Conservation (phyloP, 73 alveolate genomes). For the Uronychia binucleata region DNA sequence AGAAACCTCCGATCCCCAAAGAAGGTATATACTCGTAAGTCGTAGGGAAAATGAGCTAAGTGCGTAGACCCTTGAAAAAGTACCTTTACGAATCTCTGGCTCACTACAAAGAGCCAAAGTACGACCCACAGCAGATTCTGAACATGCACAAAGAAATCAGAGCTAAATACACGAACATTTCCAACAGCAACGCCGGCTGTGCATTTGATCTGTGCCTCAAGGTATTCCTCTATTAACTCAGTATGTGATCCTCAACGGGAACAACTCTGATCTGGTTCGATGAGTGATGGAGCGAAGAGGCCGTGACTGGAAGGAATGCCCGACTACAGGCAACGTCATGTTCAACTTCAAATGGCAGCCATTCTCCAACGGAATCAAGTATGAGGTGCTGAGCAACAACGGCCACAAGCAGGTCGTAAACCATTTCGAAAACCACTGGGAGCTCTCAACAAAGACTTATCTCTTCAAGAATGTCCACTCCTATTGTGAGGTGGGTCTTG, state of each 20-base stretch:
- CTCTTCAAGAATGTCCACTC: constrained; percentile 21
- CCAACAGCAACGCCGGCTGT: neutral
- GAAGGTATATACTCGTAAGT: neutral
- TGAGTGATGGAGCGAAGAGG: neutral
- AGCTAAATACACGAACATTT: neutral
- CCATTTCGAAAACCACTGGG: constrained; percentile 36
- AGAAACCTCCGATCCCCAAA: neutral
- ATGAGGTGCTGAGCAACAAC: neutral
- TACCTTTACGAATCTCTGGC: neutral
- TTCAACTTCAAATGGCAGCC: neutral
- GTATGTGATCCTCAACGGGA: neutral
- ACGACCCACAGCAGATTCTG: neutral
- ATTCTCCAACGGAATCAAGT: neutral
- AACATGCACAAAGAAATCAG: neutral
- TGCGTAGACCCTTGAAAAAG: neutral
- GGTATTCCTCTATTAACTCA: neutral
- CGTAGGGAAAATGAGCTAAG: neutral
- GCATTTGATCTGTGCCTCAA: neutral
- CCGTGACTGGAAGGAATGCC: neutral
- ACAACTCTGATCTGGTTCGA: neutral
- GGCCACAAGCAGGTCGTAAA: constrained; percentile 13
- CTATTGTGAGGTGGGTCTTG: constrained; percentile 16
- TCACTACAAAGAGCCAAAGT: neutral
- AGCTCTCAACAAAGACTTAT: constrained; percentile 29
- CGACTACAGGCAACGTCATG: neutral